These are phyloP conservation scores for Gaeumannomyces sp. DNA, from an alignment of 2,329 filamentous ascomycete species.

Conservation along the genomic window DNA sequence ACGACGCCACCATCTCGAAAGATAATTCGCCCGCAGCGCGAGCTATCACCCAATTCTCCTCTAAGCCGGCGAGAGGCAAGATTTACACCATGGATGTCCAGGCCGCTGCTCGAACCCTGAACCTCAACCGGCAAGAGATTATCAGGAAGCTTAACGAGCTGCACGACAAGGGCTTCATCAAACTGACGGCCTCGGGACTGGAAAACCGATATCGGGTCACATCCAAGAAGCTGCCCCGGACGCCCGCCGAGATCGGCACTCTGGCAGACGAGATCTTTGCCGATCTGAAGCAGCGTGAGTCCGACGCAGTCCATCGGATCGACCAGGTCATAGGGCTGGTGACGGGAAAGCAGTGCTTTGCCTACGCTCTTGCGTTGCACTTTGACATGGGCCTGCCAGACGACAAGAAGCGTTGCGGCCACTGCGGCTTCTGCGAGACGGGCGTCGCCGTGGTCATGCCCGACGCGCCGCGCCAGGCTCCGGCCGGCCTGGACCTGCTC, in stretches of 20 bases:
- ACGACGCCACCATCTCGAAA: conserved; percentile 23
- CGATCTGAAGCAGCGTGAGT: conserved; percentile 45
- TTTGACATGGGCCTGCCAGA: conserved; percentile 49
- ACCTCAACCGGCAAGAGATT: conserved; percentile 38
- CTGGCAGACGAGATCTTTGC: conserved; percentile 42
- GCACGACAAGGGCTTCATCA: conserved; percentile 41
- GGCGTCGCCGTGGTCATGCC: conserved; percentile 25
- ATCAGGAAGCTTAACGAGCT: conserved; percentile 49
- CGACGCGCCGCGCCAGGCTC: conserved; percentile 7
- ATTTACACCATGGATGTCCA: conserved; percentile 42
- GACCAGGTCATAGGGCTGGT: conserved; percentile 46
- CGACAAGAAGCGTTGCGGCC: conserved; percentile 40
- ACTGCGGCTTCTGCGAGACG: conserved; percentile 45
- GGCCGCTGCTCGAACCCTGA: conserved; percentile 22
- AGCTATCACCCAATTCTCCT: conserved; percentile 36
- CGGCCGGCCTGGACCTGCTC: conserved; percentile 34
- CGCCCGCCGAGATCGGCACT: conserved; percentile 31
- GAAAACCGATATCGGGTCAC: conserved; percentile 46
- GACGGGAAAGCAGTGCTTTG: conserved; percentile 45
- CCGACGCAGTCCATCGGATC: conserved; percentile 45
- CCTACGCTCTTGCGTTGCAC: conserved; percentile 44
- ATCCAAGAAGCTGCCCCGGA: conserved; percentile 35
- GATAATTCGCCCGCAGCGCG: conserved; percentile 36
- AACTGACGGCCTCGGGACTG: conserved; percentile 46
- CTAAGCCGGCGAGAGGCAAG: background rate